Base-by-base conservation (phyloP, 306 rosid species). In the Alnus rubra region DNA sequence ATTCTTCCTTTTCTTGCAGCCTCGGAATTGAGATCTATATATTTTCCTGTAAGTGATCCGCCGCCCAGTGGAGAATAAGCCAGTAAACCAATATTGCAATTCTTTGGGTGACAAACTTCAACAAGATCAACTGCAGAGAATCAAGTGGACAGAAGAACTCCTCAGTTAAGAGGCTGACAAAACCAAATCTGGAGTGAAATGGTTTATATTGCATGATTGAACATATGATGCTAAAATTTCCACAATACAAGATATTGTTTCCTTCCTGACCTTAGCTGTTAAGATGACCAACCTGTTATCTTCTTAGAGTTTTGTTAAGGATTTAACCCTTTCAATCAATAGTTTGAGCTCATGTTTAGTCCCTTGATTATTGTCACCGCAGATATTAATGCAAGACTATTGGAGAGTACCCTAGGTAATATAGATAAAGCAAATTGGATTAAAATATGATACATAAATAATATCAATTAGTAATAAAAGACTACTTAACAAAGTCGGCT, bases 71-170 rank as follows among this genome's bases (percentile, higher is more conserved):
- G 98, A 70, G 98, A 95, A 83, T 92, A 92, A 73, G 97, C 79
- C 48, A 93, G 86, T 82, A 95, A 84, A 50, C 97, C 99, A 74
- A 95, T 82, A 73, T 92, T 95, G 82, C 37, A 82, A 87, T 95
- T 90, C 63, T 88, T 85, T 56, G 98, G 96, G 84, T 92, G 94
- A 81, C 98, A 95, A 79, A 90, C 98, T 83, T 95, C 99, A 73
- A 84, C 90, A 67, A 95, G 99, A 81, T 93, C 92, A 82, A 79
- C 98, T 95, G 93, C 88, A 79, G 54, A 74, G 48, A 83, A 56
- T 60, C 67, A 56, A 73, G 79, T 54, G 42, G 62, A 65, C 68
- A 75, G 69, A 79, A 9, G 23, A 78, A 44, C n/a, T 78, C 45
- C 37, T 64, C 51, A 50, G 28, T 63, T 23, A 42, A 77, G 69